Evolutionary conservation across 2,329 filamentous ascomycete species (phyloP).

Genomic region (Truncatella angustata): DNA sequence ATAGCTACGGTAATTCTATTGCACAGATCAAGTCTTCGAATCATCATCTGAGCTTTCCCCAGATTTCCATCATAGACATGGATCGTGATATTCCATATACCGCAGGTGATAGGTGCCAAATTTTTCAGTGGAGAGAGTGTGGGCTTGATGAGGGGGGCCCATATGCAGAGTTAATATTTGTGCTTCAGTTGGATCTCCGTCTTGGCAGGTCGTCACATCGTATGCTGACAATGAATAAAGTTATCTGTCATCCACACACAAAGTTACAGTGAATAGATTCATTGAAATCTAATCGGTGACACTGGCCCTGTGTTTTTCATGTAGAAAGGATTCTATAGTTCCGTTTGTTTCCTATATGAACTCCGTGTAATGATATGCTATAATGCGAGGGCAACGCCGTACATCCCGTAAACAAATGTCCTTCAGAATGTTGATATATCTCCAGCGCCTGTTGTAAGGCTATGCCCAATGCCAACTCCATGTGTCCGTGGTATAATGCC

Average conservation of each 20-base stretch:
- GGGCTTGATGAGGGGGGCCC: neutral
- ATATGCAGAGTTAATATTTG: neutral
- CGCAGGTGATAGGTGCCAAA: neutral
- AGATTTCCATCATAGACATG: neutral
- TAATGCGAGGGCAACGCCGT: neutral
- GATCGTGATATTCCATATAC: neutral
- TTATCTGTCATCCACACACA: too few relatives aligned
- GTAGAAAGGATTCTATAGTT: neutral
- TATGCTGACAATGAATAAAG: too few relatives aligned
- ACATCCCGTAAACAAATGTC: neutral
- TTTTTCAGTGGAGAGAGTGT: constrained; percentile 3
- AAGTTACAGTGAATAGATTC: too few relatives aligned
- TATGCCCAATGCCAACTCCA: constrained; percentile 1
- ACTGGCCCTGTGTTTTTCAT: too few relatives aligned
- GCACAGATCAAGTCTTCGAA: constrained; percentile 1
- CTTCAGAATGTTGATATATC: neutral
- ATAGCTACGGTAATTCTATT: neutral
- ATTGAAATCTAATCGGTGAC: too few relatives aligned
- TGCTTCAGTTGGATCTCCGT: too few relatives aligned
- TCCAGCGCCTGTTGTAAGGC: neutral
- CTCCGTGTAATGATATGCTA: neutral
- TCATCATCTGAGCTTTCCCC: neutral
- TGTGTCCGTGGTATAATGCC: constrained; percentile 9
- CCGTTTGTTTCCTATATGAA: neutral
- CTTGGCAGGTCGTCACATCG: too few relatives aligned